phyloP scores from a whole-genome alignment of 495 filamentous ascomycete genomes.

The Pseudevernia furfuracea region DNA sequence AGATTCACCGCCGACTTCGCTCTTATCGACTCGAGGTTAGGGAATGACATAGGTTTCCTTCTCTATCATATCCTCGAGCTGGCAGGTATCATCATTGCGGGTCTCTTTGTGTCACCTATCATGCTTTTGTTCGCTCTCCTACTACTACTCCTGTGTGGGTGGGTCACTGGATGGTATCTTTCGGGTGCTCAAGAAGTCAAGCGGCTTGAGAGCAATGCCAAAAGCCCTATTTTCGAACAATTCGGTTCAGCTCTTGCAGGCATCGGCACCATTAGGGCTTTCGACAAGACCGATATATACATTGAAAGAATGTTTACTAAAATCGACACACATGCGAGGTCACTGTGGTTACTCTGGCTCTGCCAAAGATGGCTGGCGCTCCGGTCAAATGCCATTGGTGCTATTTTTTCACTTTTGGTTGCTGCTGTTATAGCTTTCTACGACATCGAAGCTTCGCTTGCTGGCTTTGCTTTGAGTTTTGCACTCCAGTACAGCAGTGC shows the following conservation, averaged over 20 bases:
- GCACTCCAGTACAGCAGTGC: conserved; percentile 47
- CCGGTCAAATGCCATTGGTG: conserved; percentile 57
- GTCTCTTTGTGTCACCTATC: conserved; percentile 54
- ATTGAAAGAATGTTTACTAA: conserved; percentile 52
- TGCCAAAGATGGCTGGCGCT: conserved; percentile 64
- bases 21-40: conserved; percentile 57
- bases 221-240: conserved; percentile 64
- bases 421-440: conserved; percentile 56
- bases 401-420: conserved; percentile 59
- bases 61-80: conserved; percentile 45
- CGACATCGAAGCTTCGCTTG: conserved; percentile 62
- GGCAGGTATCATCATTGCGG: conserved; percentile 52
- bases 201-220: conserved; percentile 56
- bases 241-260: conserved; percentile 58
- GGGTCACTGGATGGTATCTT: conserved; percentile 54
- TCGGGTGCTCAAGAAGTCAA: conserved; percentile 62
- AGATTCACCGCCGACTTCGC: conserved; percentile 74
- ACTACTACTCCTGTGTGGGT: conserved; percentile 45
- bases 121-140: conserved; percentile 50
- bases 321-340: conserved; percentile 50
- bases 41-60: conserved; percentile 50
- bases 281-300: conserved; percentile 52
- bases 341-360: conserved; percentile 58
- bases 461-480: conserved; percentile 65
- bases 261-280: conserved; percentile 62